A percentile compares a stretch with the other conserved stretches of the same genome.
phyloP scores from a whole-genome alignment of 805 yeast genomes.

The Clavispora vitiphila region DNA sequence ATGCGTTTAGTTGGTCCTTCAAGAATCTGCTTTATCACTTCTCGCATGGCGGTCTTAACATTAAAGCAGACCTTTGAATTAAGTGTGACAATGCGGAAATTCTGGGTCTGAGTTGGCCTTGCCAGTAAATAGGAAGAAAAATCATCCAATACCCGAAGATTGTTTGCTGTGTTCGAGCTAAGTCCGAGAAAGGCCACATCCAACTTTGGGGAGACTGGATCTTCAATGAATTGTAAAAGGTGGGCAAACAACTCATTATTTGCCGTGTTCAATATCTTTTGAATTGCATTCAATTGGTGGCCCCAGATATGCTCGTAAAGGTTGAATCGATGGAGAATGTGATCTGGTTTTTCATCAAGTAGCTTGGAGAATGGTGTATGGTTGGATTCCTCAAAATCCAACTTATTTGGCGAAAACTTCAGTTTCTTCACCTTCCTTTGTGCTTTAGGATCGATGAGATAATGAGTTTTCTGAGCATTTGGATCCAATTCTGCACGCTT shows the following conservation, averaged over 20 bases:
- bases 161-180: conserved; percentile 38
- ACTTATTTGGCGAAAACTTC: background rate
- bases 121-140: conserved; percentile 18
- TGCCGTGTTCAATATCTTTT: conserved; percentile 26
- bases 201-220: conserved; percentile 15
- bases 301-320: conserved; percentile 25
- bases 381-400: background rate
- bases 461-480: conserved; percentile 29
- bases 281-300: conserved; percentile 23
- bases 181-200: conserved; percentile 32
- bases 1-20: conserved; percentile 1
- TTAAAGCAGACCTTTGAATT: conserved; percentile 30
- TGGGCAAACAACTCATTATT: conserved; percentile 27
- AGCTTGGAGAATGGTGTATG: conserved; percentile 21
- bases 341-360: conserved; percentile 18
- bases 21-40: conserved; percentile 29
- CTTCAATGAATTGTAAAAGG: conserved; percentile 21
- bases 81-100: conserved; percentile 21
- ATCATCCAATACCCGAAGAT: conserved; percentile 33
- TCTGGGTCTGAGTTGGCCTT: conserved; percentile 6
- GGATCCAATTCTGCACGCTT: conserved; percentile 9
- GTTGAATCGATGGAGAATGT: conserved; percentile 20
- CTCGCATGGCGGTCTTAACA: conserved; percentile 29
- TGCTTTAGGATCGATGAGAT: conserved; percentile 18
- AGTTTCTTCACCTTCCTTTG: background rate